Evolutionary conservation across 345 rosid genomes (phyloP), one percentile per base, ranked within the genome.

Genomic region (Hibiscus mutabilis): DNA sequence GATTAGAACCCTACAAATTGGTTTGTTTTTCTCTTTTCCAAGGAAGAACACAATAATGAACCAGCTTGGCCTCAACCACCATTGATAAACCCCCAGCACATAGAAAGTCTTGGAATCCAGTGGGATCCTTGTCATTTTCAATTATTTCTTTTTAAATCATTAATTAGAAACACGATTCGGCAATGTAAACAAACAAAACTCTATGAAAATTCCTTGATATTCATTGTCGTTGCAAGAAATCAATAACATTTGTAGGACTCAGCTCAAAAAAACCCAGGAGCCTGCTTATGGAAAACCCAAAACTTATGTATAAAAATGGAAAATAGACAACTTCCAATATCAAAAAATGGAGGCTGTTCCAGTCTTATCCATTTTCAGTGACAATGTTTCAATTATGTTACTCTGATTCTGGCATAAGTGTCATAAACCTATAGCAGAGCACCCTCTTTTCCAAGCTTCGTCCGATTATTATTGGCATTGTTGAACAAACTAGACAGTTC

Each of bases 221-320:
- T 35, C 40, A 35, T 35, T 35, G 40, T 35, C 6, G 40, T 35
- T 35, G 9, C 40, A 35, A 35, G 40, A 35, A 35, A 35, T 35
- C 40, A 35, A 35, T 6, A 35, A 35, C 74, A 74, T 6, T 11
- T 49, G 75, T 73, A 70, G 46, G 46, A 68, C 73, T 70, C 71
- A 49, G 51, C 46, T 14, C 2, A 0, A 51, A 61, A 53, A 68
- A 73, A 66, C 18, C 71, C 31, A 57, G 37, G 21, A 70, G 75
- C 75, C 77, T 68, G 73, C 74, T 73, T 73, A 42, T 46, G 74
- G 63, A 66, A 60, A 70, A 80, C 27, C 42, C 65, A 46, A 61
- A n/a, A 6, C 18, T 7, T 21, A 56, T 56, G 13, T 56, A 56
- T 21, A 56, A 56, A 53, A 33, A 58, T n/a, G n/a, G n/a, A n/a